A percentile compares a stretch with the other conserved stretches of the same genome.
phyloP scores from a whole-genome alignment of 805 yeast species.

The Starmerella stigmatis region DNA sequence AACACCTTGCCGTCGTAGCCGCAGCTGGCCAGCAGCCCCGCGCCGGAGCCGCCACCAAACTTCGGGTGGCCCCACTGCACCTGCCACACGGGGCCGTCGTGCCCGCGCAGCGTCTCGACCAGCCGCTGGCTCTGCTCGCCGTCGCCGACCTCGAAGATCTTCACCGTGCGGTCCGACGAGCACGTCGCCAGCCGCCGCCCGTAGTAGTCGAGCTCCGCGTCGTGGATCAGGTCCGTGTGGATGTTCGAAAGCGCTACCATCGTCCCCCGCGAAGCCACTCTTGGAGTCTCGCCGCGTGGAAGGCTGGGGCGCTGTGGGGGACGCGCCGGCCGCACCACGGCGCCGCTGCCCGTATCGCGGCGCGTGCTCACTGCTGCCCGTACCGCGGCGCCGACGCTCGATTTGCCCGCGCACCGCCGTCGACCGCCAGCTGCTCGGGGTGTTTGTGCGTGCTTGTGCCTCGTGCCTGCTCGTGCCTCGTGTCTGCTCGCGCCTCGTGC shows the following conservation, averaged over 20 bases:
- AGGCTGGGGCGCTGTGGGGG: no score
- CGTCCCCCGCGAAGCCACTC: no score
- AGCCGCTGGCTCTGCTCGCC: conserved; percentile 75
- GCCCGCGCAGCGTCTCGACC: conserved; percentile 73
- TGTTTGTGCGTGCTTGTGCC: no score
- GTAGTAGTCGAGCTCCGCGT: conserved; percentile 92
- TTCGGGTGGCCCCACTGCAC: conserved; percentile 98
- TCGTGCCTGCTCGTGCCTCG: no score
- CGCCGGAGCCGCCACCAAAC: conserved; percentile 53
- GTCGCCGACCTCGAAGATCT: conserved; percentile 63
- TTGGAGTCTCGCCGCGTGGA: no score
- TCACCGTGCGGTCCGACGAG: conserved; percentile 91
- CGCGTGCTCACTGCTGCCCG: no score
- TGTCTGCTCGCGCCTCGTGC: no score
- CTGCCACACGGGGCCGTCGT: conserved; percentile 99
- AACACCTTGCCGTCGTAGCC: conserved; percentile 91
- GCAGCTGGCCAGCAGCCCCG: conserved; percentile 73
- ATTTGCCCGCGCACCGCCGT: no score
- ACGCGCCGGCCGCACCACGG: no score
- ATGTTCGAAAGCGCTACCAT: conserved; percentile 81
- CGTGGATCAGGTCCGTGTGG: conserved; percentile 88
- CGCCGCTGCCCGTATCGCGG: no score
- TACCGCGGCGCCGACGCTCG: no score
- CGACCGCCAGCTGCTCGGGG: no score
- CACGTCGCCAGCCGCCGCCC: conserved; percentile 94